A percentile compares a stretch with the other conserved stretches of the same genome.
Evolutionary conservation across 768 basidiomycete genomes (phyloP).

Genomic region (Boletellus sp.): DNA sequence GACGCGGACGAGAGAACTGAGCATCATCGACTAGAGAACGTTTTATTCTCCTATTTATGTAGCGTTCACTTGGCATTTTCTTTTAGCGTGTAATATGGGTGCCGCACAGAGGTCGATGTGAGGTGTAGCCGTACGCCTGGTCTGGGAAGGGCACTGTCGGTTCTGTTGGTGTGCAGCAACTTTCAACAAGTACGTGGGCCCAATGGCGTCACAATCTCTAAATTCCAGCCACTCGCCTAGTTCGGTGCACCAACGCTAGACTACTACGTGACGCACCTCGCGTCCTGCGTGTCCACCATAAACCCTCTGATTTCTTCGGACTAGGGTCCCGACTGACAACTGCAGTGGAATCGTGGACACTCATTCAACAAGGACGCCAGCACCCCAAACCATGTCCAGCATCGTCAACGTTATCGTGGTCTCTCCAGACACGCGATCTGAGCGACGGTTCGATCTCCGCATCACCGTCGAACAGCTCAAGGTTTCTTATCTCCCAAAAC

Average conservation of each 20-base stretch:
- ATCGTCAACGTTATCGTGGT: conserved; percentile 70
- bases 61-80: neutral
- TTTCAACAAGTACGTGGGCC: no score
- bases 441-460: conserved; percentile 77
- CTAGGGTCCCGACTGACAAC: no score
- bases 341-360: no score
- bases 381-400: conserved; percentile 33
- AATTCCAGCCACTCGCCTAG: no score
- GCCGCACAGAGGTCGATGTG: neutral
- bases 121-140: neutral
- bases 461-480: conserved; percentile 78
- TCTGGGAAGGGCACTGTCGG: no score
- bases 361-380: neutral
- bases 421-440: conserved; percentile 88
- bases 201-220: no score
- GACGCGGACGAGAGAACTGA: conserved; percentile 71
- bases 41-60: neutral
- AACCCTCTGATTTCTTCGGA: no score
- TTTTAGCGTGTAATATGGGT: neutral
- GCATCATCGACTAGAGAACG: conserved; percentile 58
- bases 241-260: no score
- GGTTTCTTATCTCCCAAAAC: conserved; percentile 39
- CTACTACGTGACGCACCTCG: no score
- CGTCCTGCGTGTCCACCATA: no score
- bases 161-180: no score